Conservation (phyloP, 257 asterid genomes). For the Petunia axillaris region DNA sequence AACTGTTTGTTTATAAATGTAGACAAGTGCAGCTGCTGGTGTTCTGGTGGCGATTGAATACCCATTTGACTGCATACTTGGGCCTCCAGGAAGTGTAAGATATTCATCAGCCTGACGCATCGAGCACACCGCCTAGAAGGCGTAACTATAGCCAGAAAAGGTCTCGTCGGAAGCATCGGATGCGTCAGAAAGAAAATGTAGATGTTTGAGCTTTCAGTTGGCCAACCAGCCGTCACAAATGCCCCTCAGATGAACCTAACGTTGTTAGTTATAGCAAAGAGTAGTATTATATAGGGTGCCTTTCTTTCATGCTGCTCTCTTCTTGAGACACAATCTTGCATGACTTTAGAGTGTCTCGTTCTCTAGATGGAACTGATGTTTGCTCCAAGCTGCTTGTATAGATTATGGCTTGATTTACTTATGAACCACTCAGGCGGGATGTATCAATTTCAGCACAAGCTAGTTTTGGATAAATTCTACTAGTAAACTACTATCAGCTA, state of each 20-base stretch:
- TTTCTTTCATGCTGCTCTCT: not conserved
- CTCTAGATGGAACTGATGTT: not conserved
- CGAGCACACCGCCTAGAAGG: conserved; percentile 33
- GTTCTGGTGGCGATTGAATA: conserved; percentile 28
- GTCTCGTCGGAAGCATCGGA: conserved; percentile 55
- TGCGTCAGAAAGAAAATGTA: conserved; percentile 48
- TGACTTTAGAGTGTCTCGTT: no score
- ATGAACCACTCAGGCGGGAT: no score
- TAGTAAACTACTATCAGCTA: no score
- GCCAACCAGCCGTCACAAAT: conserved; percentile 15
- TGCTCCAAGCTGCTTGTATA: not conserved
- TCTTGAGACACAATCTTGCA: not conserved
- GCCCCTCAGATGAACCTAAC: no score
- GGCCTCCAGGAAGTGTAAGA: conserved; percentile 45
- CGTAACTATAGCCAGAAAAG: conserved; percentile 48
- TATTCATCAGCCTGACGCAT: conserved; percentile 36
- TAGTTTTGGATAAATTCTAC: no score
- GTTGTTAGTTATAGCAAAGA: not conserved
- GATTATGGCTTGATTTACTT: not conserved
- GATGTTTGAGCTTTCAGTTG: conserved; percentile 40
- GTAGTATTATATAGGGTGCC: not conserved
- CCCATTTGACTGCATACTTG: conserved; percentile 71
- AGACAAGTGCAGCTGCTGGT: conserved; percentile 41
- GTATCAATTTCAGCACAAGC: no score
- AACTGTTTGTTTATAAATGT: conserved; percentile 25